Percentiles rank a stretch among this genome's conserved stretches.
Conservation (phyloP, 352 stramenopile species). For the Globisporangium lucens region DNA sequence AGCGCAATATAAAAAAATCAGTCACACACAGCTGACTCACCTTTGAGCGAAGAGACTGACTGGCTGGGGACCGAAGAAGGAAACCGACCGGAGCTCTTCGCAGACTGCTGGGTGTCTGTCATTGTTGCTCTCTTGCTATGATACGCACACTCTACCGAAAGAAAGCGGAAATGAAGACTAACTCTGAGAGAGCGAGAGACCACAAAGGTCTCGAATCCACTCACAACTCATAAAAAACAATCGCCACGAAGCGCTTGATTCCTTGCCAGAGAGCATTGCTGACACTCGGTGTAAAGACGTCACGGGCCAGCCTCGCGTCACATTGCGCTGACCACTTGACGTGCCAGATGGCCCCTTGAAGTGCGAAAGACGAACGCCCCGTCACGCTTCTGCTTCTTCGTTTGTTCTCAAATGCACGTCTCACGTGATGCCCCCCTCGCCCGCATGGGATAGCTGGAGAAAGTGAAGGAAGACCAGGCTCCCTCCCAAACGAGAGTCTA, state of each 20-base stretch:
- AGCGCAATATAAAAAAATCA: not conserved
- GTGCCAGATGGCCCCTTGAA: not conserved
- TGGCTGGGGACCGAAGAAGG: too few relatives aligned
- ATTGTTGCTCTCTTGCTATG: too few relatives aligned
- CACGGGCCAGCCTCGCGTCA: not conserved
- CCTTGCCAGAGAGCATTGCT: not conserved
- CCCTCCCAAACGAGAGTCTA: not conserved
- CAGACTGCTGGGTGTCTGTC: too few relatives aligned
- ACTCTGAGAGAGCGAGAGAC: too few relatives aligned
- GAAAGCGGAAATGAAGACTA: too few relatives aligned
- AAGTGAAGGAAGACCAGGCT: not conserved
- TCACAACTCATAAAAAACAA: not conserved
- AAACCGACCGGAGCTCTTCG: too few relatives aligned
- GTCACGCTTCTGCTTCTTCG: not conserved
- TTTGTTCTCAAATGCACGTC: too few relatives aligned
- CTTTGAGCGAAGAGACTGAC: not conserved
- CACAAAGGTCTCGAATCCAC: too few relatives aligned
- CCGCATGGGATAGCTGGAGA: not conserved
- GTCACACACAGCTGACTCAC: not conserved
- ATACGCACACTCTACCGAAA: too few relatives aligned
- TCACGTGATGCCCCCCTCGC: not conserved
- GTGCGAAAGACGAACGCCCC: not conserved
- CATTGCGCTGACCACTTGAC: conserved; percentile 4
- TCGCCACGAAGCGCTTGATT: not conserved
- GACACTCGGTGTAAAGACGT: not conserved